phyloP scores from a whole-genome alignment of 129 eudicot species.

The Flaveria robusta region DNA sequence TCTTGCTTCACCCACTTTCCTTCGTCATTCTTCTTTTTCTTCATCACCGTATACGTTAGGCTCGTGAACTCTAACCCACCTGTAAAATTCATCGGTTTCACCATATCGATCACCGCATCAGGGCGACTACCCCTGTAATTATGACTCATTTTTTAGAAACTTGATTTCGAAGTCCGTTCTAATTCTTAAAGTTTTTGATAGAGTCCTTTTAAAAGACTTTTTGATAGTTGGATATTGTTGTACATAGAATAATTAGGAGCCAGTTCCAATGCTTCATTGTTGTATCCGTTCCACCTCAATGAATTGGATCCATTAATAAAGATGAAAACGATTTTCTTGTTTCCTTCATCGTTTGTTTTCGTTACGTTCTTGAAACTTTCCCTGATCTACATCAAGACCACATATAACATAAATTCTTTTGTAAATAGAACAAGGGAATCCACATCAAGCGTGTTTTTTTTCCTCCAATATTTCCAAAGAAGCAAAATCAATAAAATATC shows the following conservation, averaged over 20 bases:
- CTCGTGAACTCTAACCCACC: constrained; percentile 66
- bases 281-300: constrained; percentile 8
- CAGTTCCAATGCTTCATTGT: constrained; percentile 46
- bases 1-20: constrained; percentile 66
- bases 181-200: background rate
- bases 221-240: constrained; percentile 37
- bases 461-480: no score
- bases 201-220: background rate
- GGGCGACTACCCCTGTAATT: constrained; percentile 35
- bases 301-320: constrained; percentile 38
- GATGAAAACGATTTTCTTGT: constrained; percentile 41
- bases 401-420: no score
- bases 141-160: constrained; percentile 36
- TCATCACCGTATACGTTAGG: constrained; percentile 69
- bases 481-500: no score
- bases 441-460: no score
- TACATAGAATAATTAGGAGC: constrained; percentile 37
- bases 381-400: background rate
- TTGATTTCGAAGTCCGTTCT: background rate
- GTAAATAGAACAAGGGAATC: no score
- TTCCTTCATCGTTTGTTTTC: constrained; percentile 47
- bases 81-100: constrained; percentile 50
- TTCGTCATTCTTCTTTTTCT: constrained; percentile 43
- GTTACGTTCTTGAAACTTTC: constrained; percentile 11
- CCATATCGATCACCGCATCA: constrained; percentile 52